Percentiles rank a stretch among this genome's conserved stretches.
Evolutionary conservation across 768 basidiomycete genomes (phyloP).

Genomic region (Rhodotorula paludigena): DNA sequence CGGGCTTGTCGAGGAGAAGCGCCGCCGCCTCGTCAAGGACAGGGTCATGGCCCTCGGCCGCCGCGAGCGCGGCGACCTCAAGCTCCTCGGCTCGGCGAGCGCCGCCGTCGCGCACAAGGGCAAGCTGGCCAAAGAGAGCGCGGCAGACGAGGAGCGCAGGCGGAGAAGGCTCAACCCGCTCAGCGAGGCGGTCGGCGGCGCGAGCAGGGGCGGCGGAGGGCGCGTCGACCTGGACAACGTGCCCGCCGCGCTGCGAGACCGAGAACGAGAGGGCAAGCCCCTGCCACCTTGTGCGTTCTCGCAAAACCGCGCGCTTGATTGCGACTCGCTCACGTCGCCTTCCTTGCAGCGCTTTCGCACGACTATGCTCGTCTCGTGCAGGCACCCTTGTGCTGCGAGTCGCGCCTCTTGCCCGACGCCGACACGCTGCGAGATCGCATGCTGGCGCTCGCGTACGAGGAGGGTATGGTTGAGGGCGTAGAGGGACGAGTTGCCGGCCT

Average conservation of each 20-base stretch:
- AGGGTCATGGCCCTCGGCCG: slow-evolving; percentile 33
- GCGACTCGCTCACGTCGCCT: too few relatives aligned
- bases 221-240: neutral
- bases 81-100: slow-evolving; percentile 6
- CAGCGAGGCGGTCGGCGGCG: slow-evolving; percentile 11
- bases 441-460: slow-evolving; percentile 29
- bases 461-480: slow-evolving; percentile 20
- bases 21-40: slow-evolving; percentile 32
- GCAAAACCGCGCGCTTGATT: too few relatives aligned
- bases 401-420: slow-evolving; percentile 21
- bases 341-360: slow-evolving; percentile 17
- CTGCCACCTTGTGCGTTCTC: neutral
- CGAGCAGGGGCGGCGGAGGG: neutral
- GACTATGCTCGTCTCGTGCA: slow-evolving; percentile 33
- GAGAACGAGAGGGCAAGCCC: neutral
- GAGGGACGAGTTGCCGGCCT: slow-evolving; percentile 17
- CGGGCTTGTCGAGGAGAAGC: slow-evolving; percentile 5
- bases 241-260: neutral
- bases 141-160: neutral
- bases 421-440: slow-evolving; percentile 35
- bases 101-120: neutral
- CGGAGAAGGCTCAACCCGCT: neutral
- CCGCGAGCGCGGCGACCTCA: slow-evolving; percentile 35
- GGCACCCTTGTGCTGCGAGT: slow-evolving; percentile 35
- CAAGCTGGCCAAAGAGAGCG: neutral